A percentile compares a stretch with the other conserved stretches of the same genome.
phyloP scores from a whole-genome alignment of 306 rosid genomes.

The Spatholobus suberectus region DNA sequence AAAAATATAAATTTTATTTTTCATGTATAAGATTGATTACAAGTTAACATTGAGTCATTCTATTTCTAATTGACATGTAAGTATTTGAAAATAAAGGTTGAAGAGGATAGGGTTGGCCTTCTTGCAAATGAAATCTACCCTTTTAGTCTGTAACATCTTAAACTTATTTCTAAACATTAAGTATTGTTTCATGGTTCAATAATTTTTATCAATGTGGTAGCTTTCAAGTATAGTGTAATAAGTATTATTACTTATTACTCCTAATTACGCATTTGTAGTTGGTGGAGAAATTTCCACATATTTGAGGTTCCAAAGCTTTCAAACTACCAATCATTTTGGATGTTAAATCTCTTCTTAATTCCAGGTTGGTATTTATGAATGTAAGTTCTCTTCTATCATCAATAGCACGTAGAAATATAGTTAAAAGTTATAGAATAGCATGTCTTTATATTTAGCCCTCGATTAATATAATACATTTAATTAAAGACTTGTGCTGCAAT shows the following conservation, averaged over 20 bases:
- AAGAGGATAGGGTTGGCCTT: constrained; percentile 60
- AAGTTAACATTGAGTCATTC: constrained; percentile 12
- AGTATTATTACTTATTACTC: not conserved
- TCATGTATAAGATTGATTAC: not conserved
- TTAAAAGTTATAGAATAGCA: too few relatives aligned
- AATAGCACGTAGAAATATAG: too few relatives aligned
- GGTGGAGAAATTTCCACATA: constrained; percentile 63
- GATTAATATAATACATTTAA: too few relatives aligned
- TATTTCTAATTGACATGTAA: constrained; percentile 50
- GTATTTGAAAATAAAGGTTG: constrained; percentile 66
- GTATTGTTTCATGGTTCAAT: not conserved
- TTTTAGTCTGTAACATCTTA: not conserved
- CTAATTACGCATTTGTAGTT: constrained; percentile 50
- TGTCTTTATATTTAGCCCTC: too few relatives aligned
- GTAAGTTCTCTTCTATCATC: constrained; percentile 42
- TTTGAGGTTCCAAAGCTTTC: constrained; percentile 55
- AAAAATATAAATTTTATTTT: not conserved
- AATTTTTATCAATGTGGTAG: not conserved
- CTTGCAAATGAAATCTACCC: constrained; percentile 58
- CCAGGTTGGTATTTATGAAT: constrained; percentile 52
- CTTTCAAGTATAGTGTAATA: not conserved
- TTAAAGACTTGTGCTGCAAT: too few relatives aligned
- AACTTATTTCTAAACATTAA: not conserved
- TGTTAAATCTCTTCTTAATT: constrained; percentile 60
- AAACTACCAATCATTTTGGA: constrained; percentile 55